Conservation (phyloP, 2,329 filamentous ascomycete genomes). For the Thermoascus crustaceus region DNA sequence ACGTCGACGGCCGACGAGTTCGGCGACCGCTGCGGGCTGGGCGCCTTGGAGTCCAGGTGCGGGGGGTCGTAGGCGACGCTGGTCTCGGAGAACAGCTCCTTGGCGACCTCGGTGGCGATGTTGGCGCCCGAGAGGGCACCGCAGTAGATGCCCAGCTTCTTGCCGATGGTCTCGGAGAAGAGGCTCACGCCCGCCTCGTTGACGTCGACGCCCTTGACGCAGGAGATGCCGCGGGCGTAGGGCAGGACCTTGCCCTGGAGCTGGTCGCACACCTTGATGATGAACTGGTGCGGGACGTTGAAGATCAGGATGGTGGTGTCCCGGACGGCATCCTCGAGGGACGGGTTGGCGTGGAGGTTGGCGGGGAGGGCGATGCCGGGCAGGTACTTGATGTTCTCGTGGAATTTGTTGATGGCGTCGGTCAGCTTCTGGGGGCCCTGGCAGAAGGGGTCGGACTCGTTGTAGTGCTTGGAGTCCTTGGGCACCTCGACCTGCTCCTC, state of each 20-base stretch:
- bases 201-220: constrained; percentile 96
- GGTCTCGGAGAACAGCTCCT: constrained; percentile 94
- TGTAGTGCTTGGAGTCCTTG: constrained; percentile 64
- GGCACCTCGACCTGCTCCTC: constrained; percentile 79
- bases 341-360: constrained; percentile 49
- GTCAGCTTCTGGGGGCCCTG: constrained; percentile 78
- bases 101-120: constrained; percentile 88
- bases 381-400: constrained; percentile 98
- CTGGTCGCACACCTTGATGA: constrained; percentile 74
- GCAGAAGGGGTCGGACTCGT: constrained; percentile 66
- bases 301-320: constrained; percentile 86
- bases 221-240: constrained; percentile 87
- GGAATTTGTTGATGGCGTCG: constrained; percentile 75
- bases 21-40: constrained; percentile 51
- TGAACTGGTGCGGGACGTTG: constrained; percentile 90
- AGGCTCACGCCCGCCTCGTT: constrained; percentile 76
- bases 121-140: constrained; percentile 93
- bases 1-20: constrained; percentile 44
- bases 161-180: constrained; percentile 91
- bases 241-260: constrained; percentile 83
- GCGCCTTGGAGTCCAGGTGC: constrained; percentile 71
- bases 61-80: constrained; percentile 95
- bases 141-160: constrained; percentile 88
- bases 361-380: constrained; percentile 73
- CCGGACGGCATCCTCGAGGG: constrained; percentile 61